These are phyloP conservation scores for Corynascus novoguineensis DNA, from an alignment of 495 filamentous ascomycete species.

Conservation along the genomic window DNA sequence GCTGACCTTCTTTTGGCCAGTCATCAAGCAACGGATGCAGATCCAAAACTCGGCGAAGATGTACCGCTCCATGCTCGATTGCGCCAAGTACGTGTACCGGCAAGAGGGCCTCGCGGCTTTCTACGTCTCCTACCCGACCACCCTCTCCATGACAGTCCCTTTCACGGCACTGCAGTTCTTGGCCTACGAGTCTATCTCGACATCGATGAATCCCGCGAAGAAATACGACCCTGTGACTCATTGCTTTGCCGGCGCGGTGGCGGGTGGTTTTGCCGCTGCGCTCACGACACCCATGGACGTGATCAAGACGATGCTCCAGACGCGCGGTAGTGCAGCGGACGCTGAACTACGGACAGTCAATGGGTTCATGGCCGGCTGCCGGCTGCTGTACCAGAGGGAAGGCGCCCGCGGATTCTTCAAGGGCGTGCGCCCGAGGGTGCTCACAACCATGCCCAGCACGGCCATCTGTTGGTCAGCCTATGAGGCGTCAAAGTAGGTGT, in stretches of 20 bases:
- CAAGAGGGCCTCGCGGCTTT: conserved; percentile 87
- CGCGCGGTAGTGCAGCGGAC: conserved; percentile 75
- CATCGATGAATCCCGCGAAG: conserved; percentile 77
- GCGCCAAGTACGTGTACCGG: conserved; percentile 77
- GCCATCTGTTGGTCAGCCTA: conserved; percentile 92
- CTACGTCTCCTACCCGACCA: conserved; percentile 98
- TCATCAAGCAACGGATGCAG: conserved; percentile 99
- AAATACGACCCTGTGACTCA: conserved; percentile 89
- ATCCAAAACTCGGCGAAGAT: conserved; percentile 81
- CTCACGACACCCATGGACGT: conserved; percentile 95
- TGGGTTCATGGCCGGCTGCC: conserved; percentile 74
- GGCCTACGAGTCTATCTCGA: conserved; percentile 94
- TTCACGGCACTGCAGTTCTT: conserved; percentile 96
- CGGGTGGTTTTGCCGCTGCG: conserved; percentile 88
- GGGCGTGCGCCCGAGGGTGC: conserved; percentile 81
- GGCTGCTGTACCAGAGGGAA: conserved; percentile 77
- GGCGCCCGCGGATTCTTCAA: conserved; percentile 86
- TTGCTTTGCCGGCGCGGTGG: conserved; percentile 83
- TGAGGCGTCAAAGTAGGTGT: conserved; percentile 53
- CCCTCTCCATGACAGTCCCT: conserved; percentile 95
- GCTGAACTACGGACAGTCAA: conserved; percentile 77
- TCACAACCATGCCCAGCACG: conserved; percentile 97
- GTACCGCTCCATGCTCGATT: conserved; percentile 78
- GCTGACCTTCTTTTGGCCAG: conserved; percentile 43
- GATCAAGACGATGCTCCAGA: conserved; percentile 95